These are phyloP conservation scores for Pyrrhoderma noxium DNA, from an alignment of 1,284 basidiomycete genomes.

Conservation along the genomic window DNA sequence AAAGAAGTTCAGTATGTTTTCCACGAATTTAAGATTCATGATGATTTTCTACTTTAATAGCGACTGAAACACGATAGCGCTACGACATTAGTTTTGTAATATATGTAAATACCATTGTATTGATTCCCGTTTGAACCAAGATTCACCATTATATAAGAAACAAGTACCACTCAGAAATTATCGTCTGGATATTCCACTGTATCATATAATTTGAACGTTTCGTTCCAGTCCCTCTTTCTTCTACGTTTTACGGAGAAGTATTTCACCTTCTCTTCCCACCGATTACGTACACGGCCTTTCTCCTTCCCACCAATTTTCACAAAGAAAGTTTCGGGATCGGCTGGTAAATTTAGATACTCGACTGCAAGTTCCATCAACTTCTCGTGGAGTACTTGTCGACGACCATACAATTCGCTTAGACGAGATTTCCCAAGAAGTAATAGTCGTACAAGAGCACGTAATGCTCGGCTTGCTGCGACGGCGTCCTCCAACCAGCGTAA, in stretches of 20 bases:
- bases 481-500: slow-evolving; percentile 83
- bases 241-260: slow-evolving; percentile 75
- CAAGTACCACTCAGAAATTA: neutral
- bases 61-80: too few relatives aligned
- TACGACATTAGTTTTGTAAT: neutral
- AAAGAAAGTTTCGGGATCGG: slow-evolving; percentile 62
- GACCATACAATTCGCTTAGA: slow-evolving; percentile 44
- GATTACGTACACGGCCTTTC: slow-evolving; percentile 59
- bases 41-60: neutral
- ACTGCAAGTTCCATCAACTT: slow-evolving; percentile 61
- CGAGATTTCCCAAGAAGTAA: slow-evolving; percentile 53
- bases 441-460: slow-evolving; percentile 53
- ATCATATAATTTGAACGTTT: slow-evolving; percentile 72
- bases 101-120: neutral
- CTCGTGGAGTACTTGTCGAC: slow-evolving; percentile 48
- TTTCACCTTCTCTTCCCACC: slow-evolving; percentile 58
- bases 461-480: slow-evolving; percentile 67
- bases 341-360: slow-evolving; percentile 53
- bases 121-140: neutral
- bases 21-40: neutral
- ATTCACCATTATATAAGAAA: neutral
- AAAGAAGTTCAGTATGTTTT: neutral
- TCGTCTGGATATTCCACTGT: slow-evolving; percentile 67
- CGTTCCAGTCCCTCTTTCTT: slow-evolving; percentile 84
- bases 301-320: slow-evolving; percentile 38